Evolutionary conservation across 2,329 filamentous ascomycete species (phyloP), one percentile per base, ranked within the genome.

Genomic region (Calonectria honghensis): DNA sequence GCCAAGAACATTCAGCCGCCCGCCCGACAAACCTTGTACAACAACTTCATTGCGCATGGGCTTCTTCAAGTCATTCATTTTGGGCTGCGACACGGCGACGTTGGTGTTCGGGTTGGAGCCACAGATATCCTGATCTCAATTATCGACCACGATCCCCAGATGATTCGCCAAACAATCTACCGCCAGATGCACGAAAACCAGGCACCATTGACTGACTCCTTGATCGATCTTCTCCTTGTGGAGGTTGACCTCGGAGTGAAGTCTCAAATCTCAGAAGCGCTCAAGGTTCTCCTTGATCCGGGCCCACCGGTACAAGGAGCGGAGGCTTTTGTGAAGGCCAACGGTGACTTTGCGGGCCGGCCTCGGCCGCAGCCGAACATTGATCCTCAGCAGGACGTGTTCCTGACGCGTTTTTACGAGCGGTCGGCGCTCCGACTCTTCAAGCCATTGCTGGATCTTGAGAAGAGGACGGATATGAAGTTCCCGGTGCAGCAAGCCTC

Each of bases 221-320:
- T 99, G 51, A 98, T 98, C 73, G 96, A 98, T 79, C 89, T 99
- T 52, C 90, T 99, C 2, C 90, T 98, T 61, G 93, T 97, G 2
- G 97, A 99, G 86, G 94, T 95, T 24, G 97, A 99, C 82, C 88
- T 98, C 20, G 97, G 97, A 0, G 96, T 98, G 76, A 98, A 98
- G 85, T 96, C 95, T 35, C 97, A 98, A 84, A 94, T 98, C 81
- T 96, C 96, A 4, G 97, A 99, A 86, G 95, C 96, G 10, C 93
- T 99, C 83, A 98, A 98, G 85, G 94, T 98, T 29, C 89, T 99
- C 14, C 90, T 99, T 45, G 97, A 98, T 89, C 95, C 83, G 86
- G 93, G 85, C 84, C 83, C 85, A 6, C 85, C 87, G 4, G 78
- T 81, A 6, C 87, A 87, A 63, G 84, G 79, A 11, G 91, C 70